These are phyloP conservation scores for Sphenostylis stenocarpa DNA, from an alignment of 306 rosid species.

Conservation along the genomic window DNA sequence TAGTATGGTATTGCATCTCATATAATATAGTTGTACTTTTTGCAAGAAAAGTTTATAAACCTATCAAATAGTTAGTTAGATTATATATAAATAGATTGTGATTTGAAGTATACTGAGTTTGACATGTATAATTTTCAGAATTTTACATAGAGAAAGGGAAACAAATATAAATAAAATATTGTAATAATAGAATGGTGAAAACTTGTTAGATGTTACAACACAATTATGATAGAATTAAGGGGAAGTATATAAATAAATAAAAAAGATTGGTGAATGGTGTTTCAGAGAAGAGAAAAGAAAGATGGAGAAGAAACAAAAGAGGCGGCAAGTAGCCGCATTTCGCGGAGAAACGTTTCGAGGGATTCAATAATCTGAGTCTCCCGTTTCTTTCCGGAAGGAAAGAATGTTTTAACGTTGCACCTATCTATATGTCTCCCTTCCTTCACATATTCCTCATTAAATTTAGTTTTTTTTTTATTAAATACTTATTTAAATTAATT, in stretches of 20 bases:
- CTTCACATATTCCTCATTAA: constrained; percentile 13
- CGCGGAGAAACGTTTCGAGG: constrained; percentile 71
- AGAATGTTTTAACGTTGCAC: constrained; percentile 39
- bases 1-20: too few species aligned
- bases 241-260: background rate
- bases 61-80: background rate
- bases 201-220: too few species aligned
- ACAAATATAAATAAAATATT: too few species aligned
- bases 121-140: too few species aligned
- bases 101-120: too few species aligned
- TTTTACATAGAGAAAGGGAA: too few species aligned
- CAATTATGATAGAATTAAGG: too few species aligned
- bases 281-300: constrained; percentile 12
- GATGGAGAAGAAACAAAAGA: constrained; percentile 65
- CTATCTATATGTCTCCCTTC: background rate
- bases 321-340: constrained; percentile 95
- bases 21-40: background rate
- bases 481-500: too few species aligned
- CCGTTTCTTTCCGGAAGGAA: constrained; percentile 26
- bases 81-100: background rate
- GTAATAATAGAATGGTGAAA: too few species aligned
- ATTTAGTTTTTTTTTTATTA: too few species aligned
- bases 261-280: background rate
- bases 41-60: background rate
- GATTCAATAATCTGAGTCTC: constrained; percentile 11